These are phyloP conservation scores for Fusarium anthophilum DNA, from an alignment of 2,329 filamentous ascomycete species.

Conservation along the genomic window DNA sequence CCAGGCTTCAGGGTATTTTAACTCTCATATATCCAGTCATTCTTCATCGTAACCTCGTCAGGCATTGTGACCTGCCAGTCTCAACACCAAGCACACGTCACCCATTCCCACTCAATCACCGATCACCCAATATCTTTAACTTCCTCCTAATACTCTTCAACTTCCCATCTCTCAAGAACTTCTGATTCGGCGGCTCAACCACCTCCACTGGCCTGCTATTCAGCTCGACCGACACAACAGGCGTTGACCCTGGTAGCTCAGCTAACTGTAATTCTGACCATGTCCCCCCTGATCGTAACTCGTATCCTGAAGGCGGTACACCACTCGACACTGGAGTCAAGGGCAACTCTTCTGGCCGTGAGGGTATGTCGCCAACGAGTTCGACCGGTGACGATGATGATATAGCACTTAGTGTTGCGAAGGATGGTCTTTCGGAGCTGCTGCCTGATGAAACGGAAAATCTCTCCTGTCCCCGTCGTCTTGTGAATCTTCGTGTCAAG, in stretches of 20 bases:
- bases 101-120: not conserved
- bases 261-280: not conserved
- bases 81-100: not conserved
- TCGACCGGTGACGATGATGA: not conserved
- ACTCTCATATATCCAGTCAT: not conserved
- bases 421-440: not conserved
- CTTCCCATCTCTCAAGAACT: not conserved
- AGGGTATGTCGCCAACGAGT: not conserved
- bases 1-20: not conserved
- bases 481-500: not conserved
- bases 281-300: not conserved
- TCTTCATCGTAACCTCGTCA: not conserved
- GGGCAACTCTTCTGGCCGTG: not conserved
- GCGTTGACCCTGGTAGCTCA: not conserved
- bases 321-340: not conserved
- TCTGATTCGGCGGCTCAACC: not conserved
- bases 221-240: not conserved
- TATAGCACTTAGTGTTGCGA: not conserved
- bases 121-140: not conserved
- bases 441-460: not conserved
- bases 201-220: not conserved
- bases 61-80: not conserved
- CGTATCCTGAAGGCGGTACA: not conserved
- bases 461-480: not conserved
- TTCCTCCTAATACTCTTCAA: not conserved